Evolutionary conservation across 495 filamentous ascomycete genomes (phyloP).

Genomic region (Rhypophila decipiens): DNA sequence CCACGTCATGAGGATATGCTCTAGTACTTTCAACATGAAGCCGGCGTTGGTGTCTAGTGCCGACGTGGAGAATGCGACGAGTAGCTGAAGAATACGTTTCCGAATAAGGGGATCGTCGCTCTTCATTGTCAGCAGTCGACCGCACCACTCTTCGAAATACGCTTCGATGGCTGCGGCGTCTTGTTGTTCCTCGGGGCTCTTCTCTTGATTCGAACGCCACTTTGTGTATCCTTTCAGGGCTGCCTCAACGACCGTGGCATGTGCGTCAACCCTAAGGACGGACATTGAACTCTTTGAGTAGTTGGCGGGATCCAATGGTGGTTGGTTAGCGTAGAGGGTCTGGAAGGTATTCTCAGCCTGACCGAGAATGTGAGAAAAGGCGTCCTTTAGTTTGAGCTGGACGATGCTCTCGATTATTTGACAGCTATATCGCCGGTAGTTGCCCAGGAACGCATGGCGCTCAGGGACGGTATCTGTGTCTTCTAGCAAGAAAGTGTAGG

Average conservation of each 20-base stretch:
- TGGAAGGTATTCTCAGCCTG: constrained; percentile 67
- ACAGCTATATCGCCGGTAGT: constrained; percentile 85
- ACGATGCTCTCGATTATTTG: constrained; percentile 81
- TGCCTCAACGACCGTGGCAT: constrained; percentile 86
- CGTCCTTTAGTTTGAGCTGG: constrained; percentile 70
- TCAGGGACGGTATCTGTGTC: constrained; percentile 95
- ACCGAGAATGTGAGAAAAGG: constrained; percentile 75
- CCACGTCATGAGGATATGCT: constrained; percentile 80
- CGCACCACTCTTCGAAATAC: constrained; percentile 75
- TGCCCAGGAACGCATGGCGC: constrained; percentile 92
- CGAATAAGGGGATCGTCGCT: constrained; percentile 88
- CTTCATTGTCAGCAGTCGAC: constrained; percentile 61
- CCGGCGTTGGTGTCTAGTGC: constrained; percentile 69
- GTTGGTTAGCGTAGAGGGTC: constrained; percentile 64
- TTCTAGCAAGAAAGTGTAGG: constrained; percentile 73
- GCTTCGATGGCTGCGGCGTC: constrained; percentile 55
- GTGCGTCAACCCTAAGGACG: constrained; percentile 76
- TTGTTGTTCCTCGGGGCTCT: constrained; percentile 56
- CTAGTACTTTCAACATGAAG: constrained; percentile 80
- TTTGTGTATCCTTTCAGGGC: constrained; percentile 82
- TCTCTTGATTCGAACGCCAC: constrained; percentile 56
- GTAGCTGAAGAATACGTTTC: constrained; percentile 74
- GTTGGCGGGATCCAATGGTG: constrained; percentile 62
- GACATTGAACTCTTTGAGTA: constrained; percentile 78
- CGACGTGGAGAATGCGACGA: constrained; percentile 77